Conservation (phyloP, 805 yeast species). For the Metschnikowia proteae region DNA sequence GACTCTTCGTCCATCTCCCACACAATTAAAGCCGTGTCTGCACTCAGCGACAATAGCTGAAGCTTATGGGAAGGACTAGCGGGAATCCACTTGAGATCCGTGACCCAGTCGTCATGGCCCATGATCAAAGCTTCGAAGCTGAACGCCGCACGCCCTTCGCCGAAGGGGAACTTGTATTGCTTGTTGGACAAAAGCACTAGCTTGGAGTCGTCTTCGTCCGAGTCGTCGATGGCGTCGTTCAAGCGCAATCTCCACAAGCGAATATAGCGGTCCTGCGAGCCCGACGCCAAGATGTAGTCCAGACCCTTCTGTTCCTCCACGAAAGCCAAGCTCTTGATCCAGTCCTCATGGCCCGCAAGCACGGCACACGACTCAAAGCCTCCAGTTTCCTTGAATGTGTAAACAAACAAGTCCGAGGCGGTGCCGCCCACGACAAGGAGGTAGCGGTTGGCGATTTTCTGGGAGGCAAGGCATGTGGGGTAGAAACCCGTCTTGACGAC, state of each 20-base stretch:
- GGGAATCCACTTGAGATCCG: constrained; percentile 80
- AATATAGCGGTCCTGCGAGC: constrained; percentile 89
- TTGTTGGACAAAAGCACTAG: constrained; percentile 64
- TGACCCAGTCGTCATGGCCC: constrained; percentile 99
- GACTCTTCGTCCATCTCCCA: constrained; percentile 88
- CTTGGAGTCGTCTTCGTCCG: constrained; percentile 51
- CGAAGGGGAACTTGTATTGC: constrained; percentile 53
- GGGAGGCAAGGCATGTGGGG: constrained; percentile 38
- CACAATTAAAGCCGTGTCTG: constrained; percentile 88
- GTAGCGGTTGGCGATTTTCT: constrained; percentile 33
- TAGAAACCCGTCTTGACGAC: constrained; percentile 45
- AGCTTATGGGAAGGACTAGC: constrained; percentile 26
- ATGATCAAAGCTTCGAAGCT: constrained; percentile 88
- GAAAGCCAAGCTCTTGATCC: constrained; percentile 78
- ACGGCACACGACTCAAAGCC: constrained; percentile 43
- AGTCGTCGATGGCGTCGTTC: constrained; percentile 52
- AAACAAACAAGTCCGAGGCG: constrained; percentile 49
- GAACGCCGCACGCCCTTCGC: constrained; percentile 46
- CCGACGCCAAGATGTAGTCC: constrained; percentile 73
- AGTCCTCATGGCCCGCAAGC: constrained; percentile 90
- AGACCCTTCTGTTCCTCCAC: constrained; percentile 44
- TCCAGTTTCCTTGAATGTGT: constrained; percentile 35
- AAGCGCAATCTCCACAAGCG: constrained; percentile 78
- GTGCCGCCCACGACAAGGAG: constrained; percentile 76
- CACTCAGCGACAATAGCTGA: constrained; percentile 75